Conservation (phyloP, 2,329 filamentous ascomycete genomes). For the Colletotrichum trifolii region DNA sequence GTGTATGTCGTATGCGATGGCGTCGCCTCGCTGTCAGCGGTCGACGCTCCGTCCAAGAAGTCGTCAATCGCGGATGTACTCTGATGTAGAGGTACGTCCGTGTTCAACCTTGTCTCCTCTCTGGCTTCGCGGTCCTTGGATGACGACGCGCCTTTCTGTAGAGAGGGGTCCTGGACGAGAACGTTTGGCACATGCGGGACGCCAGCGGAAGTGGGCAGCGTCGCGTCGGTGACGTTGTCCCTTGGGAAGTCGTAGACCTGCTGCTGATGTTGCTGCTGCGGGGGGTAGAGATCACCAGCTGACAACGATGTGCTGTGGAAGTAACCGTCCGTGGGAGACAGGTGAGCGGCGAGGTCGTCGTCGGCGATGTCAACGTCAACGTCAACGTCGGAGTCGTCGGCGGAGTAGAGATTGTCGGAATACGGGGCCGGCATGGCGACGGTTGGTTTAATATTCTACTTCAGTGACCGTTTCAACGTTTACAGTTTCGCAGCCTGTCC, state of each 20-base stretch:
- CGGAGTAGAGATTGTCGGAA: slow-evolving; percentile 47
- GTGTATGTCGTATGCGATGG: slow-evolving; percentile 30
- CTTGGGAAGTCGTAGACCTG: slow-evolving; percentile 9
- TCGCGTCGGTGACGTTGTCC: slow-evolving; percentile 39
- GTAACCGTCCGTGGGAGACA: slow-evolving; percentile 65
- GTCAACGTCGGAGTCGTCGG: slow-evolving; percentile 31
- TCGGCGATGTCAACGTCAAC: slow-evolving; percentile 39
- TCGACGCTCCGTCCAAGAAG: slow-evolving; percentile 27
- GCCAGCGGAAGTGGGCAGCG: slow-evolving; percentile 43
- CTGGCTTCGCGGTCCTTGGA: slow-evolving; percentile 58
- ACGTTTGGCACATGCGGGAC: slow-evolving; percentile 60
- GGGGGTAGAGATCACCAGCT: slow-evolving; percentile 40
- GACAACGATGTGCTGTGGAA: slow-evolving; percentile 54
- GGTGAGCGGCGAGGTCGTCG: slow-evolving; percentile 39
- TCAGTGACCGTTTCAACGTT: slow-evolving; percentile 11
- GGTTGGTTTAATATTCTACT: slow-evolving; percentile 35
- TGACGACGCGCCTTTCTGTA: slow-evolving; percentile 45
- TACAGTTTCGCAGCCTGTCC: neutral
- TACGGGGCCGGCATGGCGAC: slow-evolving; percentile 58
- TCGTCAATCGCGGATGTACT: slow-evolving; percentile 21
- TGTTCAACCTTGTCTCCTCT: slow-evolving; percentile 51
- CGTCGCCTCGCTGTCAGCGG: slow-evolving; percentile 30
- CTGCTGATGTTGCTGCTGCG: slow-evolving; percentile 33
- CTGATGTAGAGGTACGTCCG: slow-evolving; percentile 19
- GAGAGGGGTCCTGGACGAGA: slow-evolving; percentile 60